phyloP scores from a whole-genome alignment of 2,329 filamentous ascomycete genomes.

The Diplodia scrobiculata region DNA sequence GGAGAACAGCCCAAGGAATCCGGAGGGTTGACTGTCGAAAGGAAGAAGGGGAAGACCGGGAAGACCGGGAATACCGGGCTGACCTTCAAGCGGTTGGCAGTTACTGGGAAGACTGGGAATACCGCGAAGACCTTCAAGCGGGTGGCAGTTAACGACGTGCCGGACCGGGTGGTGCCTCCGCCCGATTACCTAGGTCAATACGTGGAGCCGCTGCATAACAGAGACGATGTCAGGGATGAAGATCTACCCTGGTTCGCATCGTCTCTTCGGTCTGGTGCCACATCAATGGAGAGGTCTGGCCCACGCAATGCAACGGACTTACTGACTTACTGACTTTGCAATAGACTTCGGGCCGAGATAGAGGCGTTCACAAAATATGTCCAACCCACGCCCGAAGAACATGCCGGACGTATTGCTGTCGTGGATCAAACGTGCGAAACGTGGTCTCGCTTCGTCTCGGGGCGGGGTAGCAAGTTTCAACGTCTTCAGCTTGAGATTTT shows the following conservation, averaged over 20 bases:
- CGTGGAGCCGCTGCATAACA: conserved; percentile 3
- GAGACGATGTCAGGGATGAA: neutral
- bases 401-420: conserved; percentile 42
- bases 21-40: too few relatives aligned
- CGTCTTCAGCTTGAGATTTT: conserved; percentile 47
- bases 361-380: conserved; percentile 50
- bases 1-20: neutral
- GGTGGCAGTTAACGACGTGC: too few relatives aligned
- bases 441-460: conserved; percentile 32
- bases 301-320: neutral
- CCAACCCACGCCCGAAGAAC: conserved; percentile 49
- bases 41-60: too few relatives aligned
- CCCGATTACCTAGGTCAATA: conserved; percentile 14
- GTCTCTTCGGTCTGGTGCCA: neutral
- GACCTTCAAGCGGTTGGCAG: too few relatives aligned
- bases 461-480: neutral
- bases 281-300: conserved; percentile 1
- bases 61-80: neutral
- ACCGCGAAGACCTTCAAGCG: too few relatives aligned
- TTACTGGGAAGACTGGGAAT: too few relatives aligned
- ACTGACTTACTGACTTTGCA: neutral
- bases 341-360: conserved; percentile 51
- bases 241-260: conserved; percentile 19
- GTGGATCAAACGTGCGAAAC: conserved; percentile 32
- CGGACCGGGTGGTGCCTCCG: neutral